phyloP scores from a whole-genome alignment of 2,329 filamentous ascomycete genomes.

The Hypocrella siamensis region DNA sequence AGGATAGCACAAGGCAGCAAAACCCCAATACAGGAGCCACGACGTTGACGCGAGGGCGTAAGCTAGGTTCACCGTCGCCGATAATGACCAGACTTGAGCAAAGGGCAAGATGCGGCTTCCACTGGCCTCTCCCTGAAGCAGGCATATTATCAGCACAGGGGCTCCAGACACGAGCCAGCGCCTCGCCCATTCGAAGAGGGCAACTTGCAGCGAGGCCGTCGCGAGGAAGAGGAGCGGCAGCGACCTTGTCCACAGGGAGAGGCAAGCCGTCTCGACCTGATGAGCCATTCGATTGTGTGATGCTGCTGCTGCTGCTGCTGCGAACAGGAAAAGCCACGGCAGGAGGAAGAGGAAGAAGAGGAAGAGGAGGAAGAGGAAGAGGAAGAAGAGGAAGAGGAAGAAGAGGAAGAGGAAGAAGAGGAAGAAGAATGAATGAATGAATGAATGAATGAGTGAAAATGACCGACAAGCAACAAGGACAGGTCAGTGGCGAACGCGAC shows the following conservation, averaged over 20 bases:
- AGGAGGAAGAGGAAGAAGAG: too few species aligned
- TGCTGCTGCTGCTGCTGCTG: too few species aligned
- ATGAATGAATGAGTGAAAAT: too few species aligned
- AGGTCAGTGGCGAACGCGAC: too few species aligned
- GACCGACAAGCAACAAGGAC: too few species aligned
- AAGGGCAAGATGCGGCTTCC: constrained; percentile 1
- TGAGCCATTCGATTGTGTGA: too few species aligned
- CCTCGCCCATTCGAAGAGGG: constrained; percentile 2
- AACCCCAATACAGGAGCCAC: constrained; percentile 3
- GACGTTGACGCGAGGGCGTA: constrained; percentile 4
- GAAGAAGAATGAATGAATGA: too few species aligned
- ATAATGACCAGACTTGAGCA: constrained; percentile 2
- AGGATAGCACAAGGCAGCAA: constrained; percentile 3
- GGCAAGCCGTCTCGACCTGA: too few species aligned
- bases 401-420: too few species aligned
- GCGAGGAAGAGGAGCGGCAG: background rate
- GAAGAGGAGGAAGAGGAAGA: too few species aligned
- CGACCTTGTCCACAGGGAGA: background rate
- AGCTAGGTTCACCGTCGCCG: constrained; percentile 2
- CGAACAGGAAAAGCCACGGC: too few species aligned
- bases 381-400: too few species aligned
- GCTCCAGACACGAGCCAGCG: constrained; percentile 3
- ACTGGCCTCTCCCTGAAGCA: constrained; percentile 2
- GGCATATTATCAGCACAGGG: constrained; percentile 1
- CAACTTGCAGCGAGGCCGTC: constrained; percentile 1